Evolutionary conservation across 106 monocot species (phyloP), one percentile per base, ranked within the genome.

Genomic region (Dendrobium chrysotoxum): DNA sequence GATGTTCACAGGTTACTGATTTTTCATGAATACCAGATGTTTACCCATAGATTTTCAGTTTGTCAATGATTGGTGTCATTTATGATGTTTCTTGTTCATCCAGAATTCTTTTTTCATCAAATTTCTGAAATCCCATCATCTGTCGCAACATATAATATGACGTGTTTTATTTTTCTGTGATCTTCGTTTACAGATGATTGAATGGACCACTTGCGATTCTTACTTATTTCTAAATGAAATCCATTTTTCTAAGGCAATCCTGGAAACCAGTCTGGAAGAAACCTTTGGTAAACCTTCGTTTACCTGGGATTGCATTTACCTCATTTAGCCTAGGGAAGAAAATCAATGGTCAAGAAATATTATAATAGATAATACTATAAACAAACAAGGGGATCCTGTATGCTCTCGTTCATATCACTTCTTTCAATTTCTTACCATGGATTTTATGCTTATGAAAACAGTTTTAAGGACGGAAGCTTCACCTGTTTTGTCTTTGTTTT

Each of bases 1-100:
- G 99, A 99, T 81, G 88, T 99, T 64, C 95, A 99, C 80, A 99
- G 99, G 99, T 99, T 88, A 41, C 30, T 28, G 40, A 73, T 79
- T 7, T 4, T 58, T 4, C 11, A 30, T 73, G 28, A 20, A 20
- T 40, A 21, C 30, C 50, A 28, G 21, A 5, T 75, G 53, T 53
- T 76, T 47, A 2, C 41, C 20, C 20, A 6, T 41, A 7, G 26
- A 45, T 74, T 74, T 74, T 41, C 74, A 21, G 18, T 20, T 40
- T 10, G 2, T 35, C 0, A 70, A 15, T 50, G 50, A 50, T 12
- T 35, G 30, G 4, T 15, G 35, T 71, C 12, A 38, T 35, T 35
- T 71, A 71, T 28, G 13, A 35, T 71, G 1, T 11, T 23, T 71
- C 16, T 35, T 38, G 4, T 13, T 71, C 13, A 15, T 38, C 25